Evolutionary conservation across 164 flowering plant species (phyloP).

Genomic region (Paratinospora sagittata): DNA sequence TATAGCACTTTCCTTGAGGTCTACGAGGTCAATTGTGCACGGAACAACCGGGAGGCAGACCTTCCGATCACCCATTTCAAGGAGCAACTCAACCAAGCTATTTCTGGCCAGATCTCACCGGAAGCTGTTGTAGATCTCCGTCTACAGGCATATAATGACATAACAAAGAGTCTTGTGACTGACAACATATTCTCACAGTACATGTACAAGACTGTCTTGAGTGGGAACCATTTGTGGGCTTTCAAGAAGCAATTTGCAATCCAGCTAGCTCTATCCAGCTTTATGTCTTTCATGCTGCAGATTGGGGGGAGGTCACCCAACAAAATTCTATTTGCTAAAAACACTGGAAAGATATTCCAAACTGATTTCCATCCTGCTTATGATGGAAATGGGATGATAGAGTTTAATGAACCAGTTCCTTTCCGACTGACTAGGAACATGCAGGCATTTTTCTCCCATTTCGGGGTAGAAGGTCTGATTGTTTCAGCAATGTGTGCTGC

Average conservation of each 20-base stretch:
- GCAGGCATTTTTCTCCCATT: slow-evolving; percentile 91
- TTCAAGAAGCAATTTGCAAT: slow-evolving; percentile 96
- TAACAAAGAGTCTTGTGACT: slow-evolving; percentile 59
- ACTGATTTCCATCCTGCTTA: slow-evolving; percentile 99
- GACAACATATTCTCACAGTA: slow-evolving; percentile 91
- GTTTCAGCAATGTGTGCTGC: slow-evolving; percentile 97
- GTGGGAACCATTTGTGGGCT: slow-evolving; percentile 93
- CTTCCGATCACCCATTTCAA: slow-evolving; percentile 91
- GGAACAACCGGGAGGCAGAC: slow-evolving; percentile 90
- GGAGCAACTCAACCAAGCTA: slow-evolving; percentile 92
- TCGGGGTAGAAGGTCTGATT: slow-evolving; percentile 94
- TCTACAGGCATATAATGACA: slow-evolving; percentile 81
- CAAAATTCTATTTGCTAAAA: slow-evolving; percentile 93
- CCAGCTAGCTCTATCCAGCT: slow-evolving; percentile 93
- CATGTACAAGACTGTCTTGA: slow-evolving; percentile 88
- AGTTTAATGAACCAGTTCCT: slow-evolving; percentile 93
- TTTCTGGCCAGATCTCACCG: slow-evolving; percentile 82
- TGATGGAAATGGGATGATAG: slow-evolving; percentile 94
- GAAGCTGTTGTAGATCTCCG: slow-evolving; percentile 94
- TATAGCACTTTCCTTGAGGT: slow-evolving; percentile 97
- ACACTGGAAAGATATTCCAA: slow-evolving; percentile 95
- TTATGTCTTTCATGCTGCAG: slow-evolving; percentile 92
- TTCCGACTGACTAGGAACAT: slow-evolving; percentile 93
- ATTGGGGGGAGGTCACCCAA: slow-evolving; percentile 99
- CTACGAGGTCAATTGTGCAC: slow-evolving; percentile 93